Percentiles rank a stretch among this genome's conserved stretches.
Conservation (phyloP, 352 stramenopile genomes). For the Phytophthora melonis region DNA sequence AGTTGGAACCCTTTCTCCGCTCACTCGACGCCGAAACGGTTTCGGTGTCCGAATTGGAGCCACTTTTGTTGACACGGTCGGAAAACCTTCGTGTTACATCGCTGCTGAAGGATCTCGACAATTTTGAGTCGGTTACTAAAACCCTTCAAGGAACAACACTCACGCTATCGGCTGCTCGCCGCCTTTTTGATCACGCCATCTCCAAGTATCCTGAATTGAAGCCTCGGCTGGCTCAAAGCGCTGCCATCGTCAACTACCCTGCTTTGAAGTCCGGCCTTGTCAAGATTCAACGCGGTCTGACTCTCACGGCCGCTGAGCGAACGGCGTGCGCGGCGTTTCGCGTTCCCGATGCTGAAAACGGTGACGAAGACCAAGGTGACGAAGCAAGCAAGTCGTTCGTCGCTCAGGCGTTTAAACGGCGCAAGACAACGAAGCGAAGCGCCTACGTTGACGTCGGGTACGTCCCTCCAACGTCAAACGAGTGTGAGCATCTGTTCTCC, state of each 20-base stretch:
- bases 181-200: neutral
- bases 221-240: neutral
- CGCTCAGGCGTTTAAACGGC: neutral
- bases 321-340: neutral
- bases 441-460: neutral
- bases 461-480: neutral
- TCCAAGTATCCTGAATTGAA: neutral
- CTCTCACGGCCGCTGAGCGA: neutral
- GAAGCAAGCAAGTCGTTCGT: neutral
- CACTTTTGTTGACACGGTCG: neutral
- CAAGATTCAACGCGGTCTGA: neutral
- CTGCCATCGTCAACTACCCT: too few relatives aligned
- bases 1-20: neutral
- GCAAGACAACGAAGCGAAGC: neutral
- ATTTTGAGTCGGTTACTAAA: neutral
- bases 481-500: neutral
- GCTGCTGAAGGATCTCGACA: neutral
- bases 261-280: neutral
- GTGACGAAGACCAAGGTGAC: neutral
- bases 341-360: neutral
- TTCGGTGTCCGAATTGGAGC: neutral
- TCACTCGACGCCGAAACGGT: neutral
- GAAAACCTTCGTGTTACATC: neutral
- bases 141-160: neutral
- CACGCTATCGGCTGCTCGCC: neutral